Evolutionary conservation across 495 filamentous ascomycete genomes (phyloP).

Genomic region (Penicillium fimorum): DNA sequence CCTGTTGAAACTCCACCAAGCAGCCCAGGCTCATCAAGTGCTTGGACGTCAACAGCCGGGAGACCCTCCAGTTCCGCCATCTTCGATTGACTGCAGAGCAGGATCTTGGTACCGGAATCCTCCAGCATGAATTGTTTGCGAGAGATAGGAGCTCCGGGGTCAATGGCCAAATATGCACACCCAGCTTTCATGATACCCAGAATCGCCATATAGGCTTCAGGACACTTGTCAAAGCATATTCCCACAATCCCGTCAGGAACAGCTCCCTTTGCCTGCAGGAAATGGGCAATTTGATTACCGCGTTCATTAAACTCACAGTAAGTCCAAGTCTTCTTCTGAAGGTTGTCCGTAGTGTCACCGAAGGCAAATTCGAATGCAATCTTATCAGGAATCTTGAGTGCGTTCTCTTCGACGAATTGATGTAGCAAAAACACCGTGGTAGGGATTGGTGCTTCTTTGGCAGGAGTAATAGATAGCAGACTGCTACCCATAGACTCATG

Average conservation of each 20-base stretch:
- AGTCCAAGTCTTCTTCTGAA: constrained; percentile 38
- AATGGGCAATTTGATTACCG: constrained; percentile 40
- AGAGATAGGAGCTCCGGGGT: constrained; percentile 42
- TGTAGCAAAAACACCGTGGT: constrained; percentile 29
- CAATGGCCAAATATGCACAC: constrained; percentile 73
- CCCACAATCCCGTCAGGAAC: constrained; percentile 37
- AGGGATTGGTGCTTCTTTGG: constrained; percentile 43
- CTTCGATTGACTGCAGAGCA: constrained; percentile 24
- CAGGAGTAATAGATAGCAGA: constrained; percentile 41
- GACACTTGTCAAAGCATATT: constrained; percentile 44
- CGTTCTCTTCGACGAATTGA: constrained; percentile 48
- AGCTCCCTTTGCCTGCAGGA: constrained; percentile 33
- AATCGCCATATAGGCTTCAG: constrained; percentile 44
- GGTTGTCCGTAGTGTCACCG: constrained; percentile 23
- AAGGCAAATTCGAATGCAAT: constrained; percentile 43
- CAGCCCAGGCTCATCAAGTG: constrained; percentile 35
- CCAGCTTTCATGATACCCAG: constrained; percentile 54
- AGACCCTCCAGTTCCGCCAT: constrained; percentile 17
- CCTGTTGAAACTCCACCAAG: constrained; percentile 22
- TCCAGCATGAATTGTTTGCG: constrained; percentile 45
- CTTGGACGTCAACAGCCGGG: constrained; percentile 26
- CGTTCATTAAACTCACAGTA: constrained; percentile 38
- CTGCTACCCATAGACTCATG: constrained; percentile 20
- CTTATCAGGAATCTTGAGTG: constrained; percentile 36
- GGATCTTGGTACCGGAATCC: constrained; percentile 28